Evolutionary conservation across 306 rosid species (phyloP), one percentile per base, ranked within the genome.

Genomic region (Urtica urens): DNA sequence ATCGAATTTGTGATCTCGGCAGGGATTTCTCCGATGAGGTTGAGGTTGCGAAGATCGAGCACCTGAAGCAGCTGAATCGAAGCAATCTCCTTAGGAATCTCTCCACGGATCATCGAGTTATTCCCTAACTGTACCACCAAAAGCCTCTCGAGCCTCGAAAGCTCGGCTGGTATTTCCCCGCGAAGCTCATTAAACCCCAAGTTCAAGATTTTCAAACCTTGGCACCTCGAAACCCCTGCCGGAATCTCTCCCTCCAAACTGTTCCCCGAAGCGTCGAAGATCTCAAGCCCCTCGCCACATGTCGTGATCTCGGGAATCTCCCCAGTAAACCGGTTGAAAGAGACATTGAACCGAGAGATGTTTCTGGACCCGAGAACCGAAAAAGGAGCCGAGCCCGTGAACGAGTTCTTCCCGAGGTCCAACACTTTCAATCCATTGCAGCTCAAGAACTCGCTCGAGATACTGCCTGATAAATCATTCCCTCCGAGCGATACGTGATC

Each of bases 201-300:
- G 23, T 70, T 78, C 72, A 92, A 60, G 54, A 92, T 70, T 71
- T 77, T 82, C 25, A 92, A 73, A 53, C 62, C 73, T 60, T 57
- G 72, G 72, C 99, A 92, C 28, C 66, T 69, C 44, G 92, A 53
- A 57, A 92, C 82, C 77, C 93, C 62, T n/a, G 60, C 38, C 26
- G 95, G 92, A 68, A 92, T 64, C 64, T 62, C 85, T 49, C 99
- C 99, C 55, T 73, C 87, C 62, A 92, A 78, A 55, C 26, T 38
- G 78, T 81, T 92, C 50, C 74, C 62, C 6, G 99, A 92, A 75
- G 81, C 94, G 69, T 85, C 93, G 16, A 79, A 70, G 63, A 75
- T 24, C 73, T 82, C 86, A 63, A 92, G 56, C 49, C 59, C 67
- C 59, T 60, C 83, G 61, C 96, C 73, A 59, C 99, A 85, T 17